Base-by-base conservation (phyloP, 148 eudicot species). In the Fallopia convolvulus region DNA sequence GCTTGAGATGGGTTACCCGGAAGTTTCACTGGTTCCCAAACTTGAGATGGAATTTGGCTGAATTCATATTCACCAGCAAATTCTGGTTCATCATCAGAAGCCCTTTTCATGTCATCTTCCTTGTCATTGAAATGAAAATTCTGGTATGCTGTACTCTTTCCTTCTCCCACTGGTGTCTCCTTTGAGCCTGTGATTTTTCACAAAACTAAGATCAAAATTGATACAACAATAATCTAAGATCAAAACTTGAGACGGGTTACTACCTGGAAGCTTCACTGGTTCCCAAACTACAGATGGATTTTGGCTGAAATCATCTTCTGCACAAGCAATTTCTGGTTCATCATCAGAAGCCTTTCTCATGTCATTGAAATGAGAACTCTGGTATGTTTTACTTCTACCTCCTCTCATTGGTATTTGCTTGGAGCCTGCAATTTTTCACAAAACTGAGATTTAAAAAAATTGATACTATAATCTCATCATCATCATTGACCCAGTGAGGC, bases 21-120 rank as follows among this genome's bases (percentile, higher is more conserved):
- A 66, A 66, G 72, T 3, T 66, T 66, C 42, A 66, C 72, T 66
- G 41, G 8, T 14, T 66, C 72, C 72, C 72, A 66, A 36, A 66
- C 33, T 66, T 13, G 72, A 66, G 72, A 66, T 66, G 72, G 72
- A 1, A 3, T 66, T 66, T 66, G 33, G 20, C 72, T 23, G 4
- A 60, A 21, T 60, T 61, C 42, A 13, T 32, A n/a, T 8, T 66
- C 72, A 33, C 17, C 3, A 14, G 8, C n/a, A 36, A 36, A 11
- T 66, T 36, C 42, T 14, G 20, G 72, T 15, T 66, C 42, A 66
- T 66, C 44, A 63, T 26, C 15, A 63, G 2, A 63, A 63, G 40
- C 39, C 70, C 17, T 13, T 12, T 30, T 63, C 39, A 26, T 9
- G 4, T 33, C 70, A 9, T 23, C 26, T 63, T 30, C 70, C 15